phyloP scores from a whole-genome alignment of 345 rosid species.

The Hibiscus syriacus region DNA sequence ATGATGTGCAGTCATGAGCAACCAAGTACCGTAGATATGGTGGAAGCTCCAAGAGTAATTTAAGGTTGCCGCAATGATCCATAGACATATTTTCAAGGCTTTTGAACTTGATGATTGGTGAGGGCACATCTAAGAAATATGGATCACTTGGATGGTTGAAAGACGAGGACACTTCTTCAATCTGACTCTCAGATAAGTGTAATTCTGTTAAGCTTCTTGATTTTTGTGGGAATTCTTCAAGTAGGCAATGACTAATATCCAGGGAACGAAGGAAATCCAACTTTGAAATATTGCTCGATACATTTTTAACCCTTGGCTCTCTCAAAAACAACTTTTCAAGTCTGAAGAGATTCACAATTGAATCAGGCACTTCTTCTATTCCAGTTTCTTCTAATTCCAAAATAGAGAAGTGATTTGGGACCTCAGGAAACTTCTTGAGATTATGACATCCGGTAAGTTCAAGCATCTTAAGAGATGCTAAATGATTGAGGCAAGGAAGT shows the following conservation, averaged over 20 bases:
- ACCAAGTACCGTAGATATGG: neutral
- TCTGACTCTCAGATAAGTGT: too few relatives aligned
- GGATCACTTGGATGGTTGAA: too few relatives aligned
- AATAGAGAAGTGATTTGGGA: neutral
- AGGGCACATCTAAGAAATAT: neutral
- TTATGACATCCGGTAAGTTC: neutral
- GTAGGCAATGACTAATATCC: neutral
- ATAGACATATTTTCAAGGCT: neutral
- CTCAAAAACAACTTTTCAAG: neutral
- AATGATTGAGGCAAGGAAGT: neutral
- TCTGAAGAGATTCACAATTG: neutral
- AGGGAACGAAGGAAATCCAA: neutral
- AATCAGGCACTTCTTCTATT: constrained; percentile 5
- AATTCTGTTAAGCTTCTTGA: neutral
- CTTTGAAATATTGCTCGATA: neutral
- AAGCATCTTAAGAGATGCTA: neutral
- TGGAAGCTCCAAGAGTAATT: neutral
- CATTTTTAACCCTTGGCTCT: neutral
- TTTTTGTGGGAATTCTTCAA: neutral
- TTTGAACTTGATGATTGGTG: neutral
- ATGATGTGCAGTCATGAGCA: neutral
- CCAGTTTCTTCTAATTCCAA: neutral
- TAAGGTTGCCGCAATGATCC: neutral
- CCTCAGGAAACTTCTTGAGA: neutral
- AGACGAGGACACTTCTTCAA: too few relatives aligned